Percentiles rank a stretch among this genome's conserved stretches.
Evolutionary conservation across 768 basidiomycete species (phyloP).

Genomic region (Russula olivacea): DNA sequence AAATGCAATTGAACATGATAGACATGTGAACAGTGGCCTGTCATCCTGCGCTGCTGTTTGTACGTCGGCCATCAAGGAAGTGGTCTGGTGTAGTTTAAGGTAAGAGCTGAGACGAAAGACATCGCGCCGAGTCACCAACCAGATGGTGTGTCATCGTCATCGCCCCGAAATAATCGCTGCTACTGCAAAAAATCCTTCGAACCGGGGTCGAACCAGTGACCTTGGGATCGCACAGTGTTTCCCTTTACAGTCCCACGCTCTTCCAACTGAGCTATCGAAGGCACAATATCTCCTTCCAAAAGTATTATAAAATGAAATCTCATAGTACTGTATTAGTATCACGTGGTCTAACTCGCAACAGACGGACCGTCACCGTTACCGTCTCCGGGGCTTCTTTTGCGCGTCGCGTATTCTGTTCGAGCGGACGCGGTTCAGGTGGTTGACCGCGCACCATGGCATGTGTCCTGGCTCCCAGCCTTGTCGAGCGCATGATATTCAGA

Average conservation of each 20-base stretch:
- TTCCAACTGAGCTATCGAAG: constrained; percentile 24
- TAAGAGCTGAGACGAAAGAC: neutral
- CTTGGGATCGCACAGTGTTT: constrained; percentile 14
- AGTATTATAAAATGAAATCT: neutral
- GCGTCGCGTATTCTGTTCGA: no score
- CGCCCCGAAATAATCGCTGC: no score
- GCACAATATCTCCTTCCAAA: accelerated
- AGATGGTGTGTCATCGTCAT: neutral
- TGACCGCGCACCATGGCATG: no score
- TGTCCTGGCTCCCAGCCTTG: no score
- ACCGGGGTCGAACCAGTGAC: constrained; percentile 24
- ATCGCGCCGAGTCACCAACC: neutral
- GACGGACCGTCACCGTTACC: no score
- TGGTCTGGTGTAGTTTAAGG: neutral
- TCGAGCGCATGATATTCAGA: no score
- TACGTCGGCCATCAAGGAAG: constrained; percentile 19
- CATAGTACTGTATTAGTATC: no score
- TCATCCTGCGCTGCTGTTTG: constrained; percentile 21
- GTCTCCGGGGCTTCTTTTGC: no score
- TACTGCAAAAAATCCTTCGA: constrained; percentile 19
- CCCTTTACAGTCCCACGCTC: constrained; percentile 25
- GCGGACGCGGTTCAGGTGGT: no score
- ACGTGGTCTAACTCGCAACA: no score
- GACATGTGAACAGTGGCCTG: constrained; percentile 65
- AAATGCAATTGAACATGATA: constrained; percentile 89